A percentile compares a stretch with the other conserved stretches of the same genome.
Evolutionary conservation across 306 rosid species (phyloP).

Genomic region (Pterocarpus santalinus): DNA sequence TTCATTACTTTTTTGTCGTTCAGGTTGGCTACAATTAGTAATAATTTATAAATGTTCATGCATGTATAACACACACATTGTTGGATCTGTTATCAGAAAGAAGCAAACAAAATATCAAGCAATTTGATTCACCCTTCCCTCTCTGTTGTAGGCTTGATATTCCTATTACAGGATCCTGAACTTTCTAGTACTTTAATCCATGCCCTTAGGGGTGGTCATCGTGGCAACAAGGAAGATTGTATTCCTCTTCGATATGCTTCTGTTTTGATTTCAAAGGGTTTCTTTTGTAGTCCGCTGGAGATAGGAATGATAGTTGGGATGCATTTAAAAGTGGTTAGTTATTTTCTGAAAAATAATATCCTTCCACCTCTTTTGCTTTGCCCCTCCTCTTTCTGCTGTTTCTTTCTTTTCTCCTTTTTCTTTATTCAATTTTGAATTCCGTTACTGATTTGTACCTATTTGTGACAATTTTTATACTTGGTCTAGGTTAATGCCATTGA

Average conservation of each 20-base stretch:
- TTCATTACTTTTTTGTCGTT: constrained; percentile 85
- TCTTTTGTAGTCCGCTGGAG: constrained; percentile 83
- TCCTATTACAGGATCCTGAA: constrained; percentile 86
- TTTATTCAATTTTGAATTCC: not conserved
- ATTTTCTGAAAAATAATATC: constrained; percentile 26
- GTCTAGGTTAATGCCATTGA: constrained; percentile 86
- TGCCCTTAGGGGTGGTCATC: constrained; percentile 75
- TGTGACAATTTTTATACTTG: constrained; percentile 43
- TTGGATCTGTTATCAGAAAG: constrained; percentile 41
- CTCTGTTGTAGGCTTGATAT: constrained; percentile 76
- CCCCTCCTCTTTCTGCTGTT: constrained; percentile 19
- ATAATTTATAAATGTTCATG: not conserved
- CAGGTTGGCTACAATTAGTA: constrained; percentile 66
- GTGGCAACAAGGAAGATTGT: constrained; percentile 75
- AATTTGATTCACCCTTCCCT: constrained; percentile 43
- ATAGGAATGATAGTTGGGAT: constrained; percentile 78
- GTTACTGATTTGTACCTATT: constrained; percentile 33
- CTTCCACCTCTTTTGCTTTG: constrained; percentile 12
- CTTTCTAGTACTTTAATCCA: constrained; percentile 77
- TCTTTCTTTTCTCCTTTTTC: not conserved
- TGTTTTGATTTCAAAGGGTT: constrained; percentile 82
- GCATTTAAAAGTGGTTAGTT: constrained; percentile 93
- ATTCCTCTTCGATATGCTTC: constrained; percentile 94
- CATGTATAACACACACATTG: constrained; percentile 17
- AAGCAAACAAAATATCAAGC: constrained; percentile 28